Conservation (phyloP, 192 early-diverging fungal genomes). For the Coemansia sp. region DNA sequence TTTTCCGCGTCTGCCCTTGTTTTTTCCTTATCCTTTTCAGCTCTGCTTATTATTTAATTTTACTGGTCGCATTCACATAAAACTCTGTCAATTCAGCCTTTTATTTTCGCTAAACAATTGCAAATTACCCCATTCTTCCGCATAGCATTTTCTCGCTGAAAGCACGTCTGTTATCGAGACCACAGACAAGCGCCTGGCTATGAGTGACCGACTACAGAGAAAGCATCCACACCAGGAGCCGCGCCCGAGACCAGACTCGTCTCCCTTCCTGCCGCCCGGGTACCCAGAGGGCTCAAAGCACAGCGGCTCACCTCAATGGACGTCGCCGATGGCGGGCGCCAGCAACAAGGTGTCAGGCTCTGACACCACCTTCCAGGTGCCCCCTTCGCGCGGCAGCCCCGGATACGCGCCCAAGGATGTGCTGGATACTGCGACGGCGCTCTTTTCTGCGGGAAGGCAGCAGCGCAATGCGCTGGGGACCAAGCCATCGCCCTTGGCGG, state of each 20-base stretch:
- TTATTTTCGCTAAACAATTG: no score
- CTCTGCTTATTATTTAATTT: no score
- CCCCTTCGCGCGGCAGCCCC: no score
- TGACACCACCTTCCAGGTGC: slow-evolving; percentile 7
- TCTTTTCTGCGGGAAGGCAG: slow-evolving; percentile 12
- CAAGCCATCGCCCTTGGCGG: background rate
- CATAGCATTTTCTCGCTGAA: no score
- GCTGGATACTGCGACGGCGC: slow-evolving; percentile 28
- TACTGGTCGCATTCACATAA: background rate
- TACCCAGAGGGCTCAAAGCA: slow-evolving; percentile 9
- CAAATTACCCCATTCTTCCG: no score
- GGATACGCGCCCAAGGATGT: no score
- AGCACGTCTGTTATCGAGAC: no score
- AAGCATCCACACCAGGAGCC: slow-evolving; percentile 7
- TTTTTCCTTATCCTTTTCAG: no score
- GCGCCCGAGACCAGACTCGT: slow-evolving; percentile 11
- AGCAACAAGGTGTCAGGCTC: slow-evolving; percentile 13
- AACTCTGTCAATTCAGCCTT: no score
- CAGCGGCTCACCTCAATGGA: slow-evolving; percentile 12
- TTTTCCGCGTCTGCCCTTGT: no score
- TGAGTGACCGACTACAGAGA: slow-evolving; percentile 12
- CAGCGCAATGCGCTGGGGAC: slow-evolving; percentile 6
- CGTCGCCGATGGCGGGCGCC: no score
- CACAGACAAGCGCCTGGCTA: background rate
- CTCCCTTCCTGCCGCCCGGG: slow-evolving; percentile 11